Base-by-base conservation (phyloP, 2,329 filamentous ascomycete genomes). In the Fusarium sp. region DNA sequence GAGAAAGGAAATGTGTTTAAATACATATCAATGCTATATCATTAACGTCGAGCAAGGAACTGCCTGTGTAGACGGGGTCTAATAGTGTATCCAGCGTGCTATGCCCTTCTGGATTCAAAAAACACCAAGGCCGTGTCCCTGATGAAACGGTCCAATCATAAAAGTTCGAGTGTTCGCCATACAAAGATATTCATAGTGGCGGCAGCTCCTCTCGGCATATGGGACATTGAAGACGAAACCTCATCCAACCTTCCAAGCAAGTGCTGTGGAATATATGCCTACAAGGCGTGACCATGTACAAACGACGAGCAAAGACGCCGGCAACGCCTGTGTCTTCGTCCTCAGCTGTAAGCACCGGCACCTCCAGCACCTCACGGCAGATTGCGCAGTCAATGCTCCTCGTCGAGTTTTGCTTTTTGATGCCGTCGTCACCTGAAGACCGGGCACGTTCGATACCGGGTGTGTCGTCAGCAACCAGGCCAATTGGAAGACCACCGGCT, bases 231-330 rank as follows among this genome's bases (percentile, higher is more conserved):
- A 99, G 80, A 60, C 95, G 84, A 78, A 97, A 94, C 77, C 93
- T 88, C 92, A 99, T 96, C 96, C 96, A 98, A 38, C 93, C 94
- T 81, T 98, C 95, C 71, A 99, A 82, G 79, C 96, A 99, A 31
- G 86, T 84, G 58, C 91, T 96, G 77, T 99, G 96, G 78, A 99
- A 99, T 48, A 98, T 94, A 81, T 99, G 96, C 57, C 94, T 85
- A 79, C 96, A 99, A 47, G 96, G 96, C 59, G 96, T 99, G 23
- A 98, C 93, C 96, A 99, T 99, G 81, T 98, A 98, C 72, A 88
- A 85, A 49, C 94, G 88, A 64, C 95, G 85, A 31, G 92, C 92
- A 71, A 98, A 84, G 57, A 97, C 88, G 29, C 90, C 90, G 1
- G 88, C 83, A 60, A 90, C 86, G 31, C 88, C 86, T 1, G 80